Evolutionary conservation across 106 monocot genomes (phyloP).

Genomic region (Posidonia australis): DNA sequence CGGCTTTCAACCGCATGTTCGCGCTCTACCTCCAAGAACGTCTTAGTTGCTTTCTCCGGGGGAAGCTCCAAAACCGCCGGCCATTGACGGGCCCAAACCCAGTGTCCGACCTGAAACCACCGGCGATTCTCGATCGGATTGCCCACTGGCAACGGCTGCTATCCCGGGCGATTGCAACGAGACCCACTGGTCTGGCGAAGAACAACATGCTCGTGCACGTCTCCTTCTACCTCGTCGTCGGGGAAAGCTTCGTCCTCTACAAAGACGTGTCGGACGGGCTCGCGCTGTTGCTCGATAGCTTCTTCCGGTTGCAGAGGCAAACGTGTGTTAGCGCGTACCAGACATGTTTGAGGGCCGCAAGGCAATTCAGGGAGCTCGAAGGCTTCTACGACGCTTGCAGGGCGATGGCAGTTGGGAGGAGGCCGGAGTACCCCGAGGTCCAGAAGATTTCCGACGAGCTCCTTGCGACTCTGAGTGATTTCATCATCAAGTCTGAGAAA

Average conservation of each 20-base stretch:
- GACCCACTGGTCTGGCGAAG: constrained; percentile 29
- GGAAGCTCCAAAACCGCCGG: constrained; percentile 23
- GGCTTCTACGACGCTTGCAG: constrained; percentile 26
- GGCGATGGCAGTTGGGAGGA: constrained; percentile 35
- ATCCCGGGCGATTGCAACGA: constrained; percentile 24
- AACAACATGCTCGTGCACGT: constrained; percentile 22
- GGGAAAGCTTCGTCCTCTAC: constrained; percentile 39
- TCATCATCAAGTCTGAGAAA: constrained; percentile 13
- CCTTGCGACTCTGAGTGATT: constrained; percentile 24
- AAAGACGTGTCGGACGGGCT: constrained; percentile 31
- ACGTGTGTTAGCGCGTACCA: constrained; percentile 7
- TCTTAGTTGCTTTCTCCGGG: constrained; percentile 27
- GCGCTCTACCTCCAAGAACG: constrained; percentile 53
- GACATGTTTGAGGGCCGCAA: constrained; percentile 13
- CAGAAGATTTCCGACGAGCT: constrained; percentile 36
- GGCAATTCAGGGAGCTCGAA: constrained; percentile 38
- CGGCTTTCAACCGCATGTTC: constrained; percentile 48
- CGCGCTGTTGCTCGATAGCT: constrained; percentile 29
- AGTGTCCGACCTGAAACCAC: constrained; percentile 15
- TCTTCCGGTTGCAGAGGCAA: constrained; percentile 22
- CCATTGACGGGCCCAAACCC: not conserved
- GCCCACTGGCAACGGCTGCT: constrained; percentile 28
- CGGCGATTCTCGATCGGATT: constrained; percentile 19
- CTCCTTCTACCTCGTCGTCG: constrained; percentile 21
- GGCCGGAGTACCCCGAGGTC: constrained; percentile 43